Base-by-base conservation (phyloP, 2,329 filamentous ascomycete genomes). In the Neonectria hederae region DNA sequence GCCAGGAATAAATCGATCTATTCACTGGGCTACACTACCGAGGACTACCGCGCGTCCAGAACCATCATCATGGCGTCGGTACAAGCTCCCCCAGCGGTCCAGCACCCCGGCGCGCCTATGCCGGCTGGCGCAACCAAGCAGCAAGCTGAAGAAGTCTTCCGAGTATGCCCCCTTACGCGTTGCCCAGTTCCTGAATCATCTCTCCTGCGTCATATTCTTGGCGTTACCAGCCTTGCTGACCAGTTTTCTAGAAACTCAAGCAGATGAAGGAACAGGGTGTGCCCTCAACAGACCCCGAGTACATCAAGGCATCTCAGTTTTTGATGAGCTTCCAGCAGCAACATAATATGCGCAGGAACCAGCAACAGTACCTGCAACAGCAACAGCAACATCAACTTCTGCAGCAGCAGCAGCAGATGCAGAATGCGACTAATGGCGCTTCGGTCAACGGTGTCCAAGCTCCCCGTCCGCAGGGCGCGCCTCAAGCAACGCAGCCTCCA, bases 241-340 rank as follows among this genome's bases (percentile, higher is more conserved):
- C 9, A 43, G 19, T 55, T 13, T 26, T 59, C 7, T 74, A 97
- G 94, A 94, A 93, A 86, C 96, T 92, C 70, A 91, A 92, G 76
- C 89, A 92, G 78, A 94, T 98, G 92, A 96, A 95, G 80, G 87
- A 92, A 60, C 86, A 90, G 73, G 94, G 94, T 71, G 90, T 97
- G 24, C 88, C 92, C 43, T 86, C 89, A 61, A 91, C 86, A 61
- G 94, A 98, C 74, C 95, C 95, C 49, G 94, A 98, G 77, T 94
- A 91, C 74, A 86, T 95, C 74, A 97, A 96, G 80, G 87, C 90
- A 32, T 90, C 93, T 58, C 89, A 91, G 66, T 89, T 97, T 65
- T 86, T 97, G 66, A 79, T 87, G 40, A 89, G 85, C 71, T 87
- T 97, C 59, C 91, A 93, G 70, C 87, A 89, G 67, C 86, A 89